Percentiles rank a stretch among this genome's conserved stretches.
Evolutionary conservation across 2,329 filamentous ascomycete species (phyloP).

Genomic region (Lachnellula suecica): DNA sequence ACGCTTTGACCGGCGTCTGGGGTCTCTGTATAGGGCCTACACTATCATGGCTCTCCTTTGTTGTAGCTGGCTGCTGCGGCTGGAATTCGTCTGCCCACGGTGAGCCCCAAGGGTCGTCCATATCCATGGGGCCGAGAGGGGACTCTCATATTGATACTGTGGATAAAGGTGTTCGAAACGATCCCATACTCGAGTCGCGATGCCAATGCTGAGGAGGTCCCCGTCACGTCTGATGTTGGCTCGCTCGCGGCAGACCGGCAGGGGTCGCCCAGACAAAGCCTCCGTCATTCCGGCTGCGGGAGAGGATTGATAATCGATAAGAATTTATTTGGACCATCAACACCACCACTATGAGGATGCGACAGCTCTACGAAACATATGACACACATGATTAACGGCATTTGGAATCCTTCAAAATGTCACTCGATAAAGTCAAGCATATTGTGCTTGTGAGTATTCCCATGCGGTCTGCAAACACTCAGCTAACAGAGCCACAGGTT

Average conservation of each 20-base stretch:
- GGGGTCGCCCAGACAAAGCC: background rate
- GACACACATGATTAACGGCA: conserved; percentile 4
- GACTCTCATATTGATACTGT: conserved; percentile 31
- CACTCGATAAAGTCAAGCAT: conserved; percentile 69
- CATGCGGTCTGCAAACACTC: background rate
- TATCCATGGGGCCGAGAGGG: conserved; percentile 26
- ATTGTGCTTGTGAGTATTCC: conserved; percentile 64
- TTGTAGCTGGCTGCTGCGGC: conserved; percentile 13
- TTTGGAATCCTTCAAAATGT: conserved; percentile 47
- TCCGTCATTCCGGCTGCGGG: conserved; percentile 16
- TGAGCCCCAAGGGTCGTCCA: conserved; percentile 39
- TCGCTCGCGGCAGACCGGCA: background rate
- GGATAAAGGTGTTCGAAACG: conserved; percentile 1
- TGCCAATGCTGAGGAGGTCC: conserved; percentile 6
- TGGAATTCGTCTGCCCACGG: conserved; percentile 37
- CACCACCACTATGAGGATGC: conserved; percentile 7
- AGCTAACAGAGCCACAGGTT: conserved; percentile 45
- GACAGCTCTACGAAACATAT: conserved; percentile 9
- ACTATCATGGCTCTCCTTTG: conserved; percentile 6
- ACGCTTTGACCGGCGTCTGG: conserved; percentile 16
- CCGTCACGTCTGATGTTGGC: conserved; percentile 8
- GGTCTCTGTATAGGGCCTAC: conserved; percentile 4
- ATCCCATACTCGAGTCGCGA: conserved; percentile 2
- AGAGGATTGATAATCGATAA: conserved; percentile 32
- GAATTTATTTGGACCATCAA: conserved; percentile 6